phyloP scores from a whole-genome alignment of 1,284 basidiomycete species.

The Mixia osmundae region DNA sequence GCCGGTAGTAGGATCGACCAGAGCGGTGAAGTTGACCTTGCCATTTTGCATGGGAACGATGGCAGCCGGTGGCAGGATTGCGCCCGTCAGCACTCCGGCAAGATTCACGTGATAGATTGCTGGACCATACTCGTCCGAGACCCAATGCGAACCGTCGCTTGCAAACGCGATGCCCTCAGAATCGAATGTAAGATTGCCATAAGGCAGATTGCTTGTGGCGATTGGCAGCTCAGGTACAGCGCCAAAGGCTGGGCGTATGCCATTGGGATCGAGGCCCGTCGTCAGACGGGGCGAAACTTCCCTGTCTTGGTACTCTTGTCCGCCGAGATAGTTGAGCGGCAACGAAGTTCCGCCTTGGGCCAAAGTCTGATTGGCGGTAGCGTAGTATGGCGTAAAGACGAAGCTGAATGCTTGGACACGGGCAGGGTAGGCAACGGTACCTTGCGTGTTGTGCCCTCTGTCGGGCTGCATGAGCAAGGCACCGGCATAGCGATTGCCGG shows the following conservation, averaged over 20 bases:
- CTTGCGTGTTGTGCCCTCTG: slow-evolving; percentile 6
- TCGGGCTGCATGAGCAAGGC: slow-evolving; percentile 3
- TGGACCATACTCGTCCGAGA: slow-evolving; percentile 19
- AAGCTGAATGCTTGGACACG: slow-evolving; percentile 17
- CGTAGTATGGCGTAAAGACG: slow-evolving; percentile 9
- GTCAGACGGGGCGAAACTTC: slow-evolving; percentile 8
- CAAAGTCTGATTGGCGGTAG: slow-evolving; percentile 12
- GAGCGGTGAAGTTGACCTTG: slow-evolving; percentile 18
- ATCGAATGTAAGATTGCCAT: slow-evolving; percentile 10
- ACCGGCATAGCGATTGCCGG: slow-evolving; percentile 5
- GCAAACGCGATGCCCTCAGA: slow-evolving; percentile 17
- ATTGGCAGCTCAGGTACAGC: slow-evolving; percentile 9
- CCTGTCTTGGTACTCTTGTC: slow-evolving; percentile 12
- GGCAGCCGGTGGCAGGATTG: slow-evolving; percentile 12
- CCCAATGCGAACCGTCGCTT: slow-evolving; percentile 15
- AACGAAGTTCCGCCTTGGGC: slow-evolving; percentile 9
- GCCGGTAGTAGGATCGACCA: slow-evolving; percentile 9
- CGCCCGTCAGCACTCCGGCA: slow-evolving; percentile 15
- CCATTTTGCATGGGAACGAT: slow-evolving; percentile 11
- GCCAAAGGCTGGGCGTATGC: slow-evolving; percentile 9
- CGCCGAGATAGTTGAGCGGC: slow-evolving; percentile 6
- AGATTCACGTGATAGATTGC: slow-evolving; percentile 12
- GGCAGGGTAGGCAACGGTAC: slow-evolving; percentile 17
- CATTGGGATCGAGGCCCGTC: slow-evolving; percentile 18
- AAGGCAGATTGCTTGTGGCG: slow-evolving; percentile 11